These are phyloP conservation scores for Betula pendula DNA, from an alignment of 306 rosid species.

Conservation along the genomic window DNA sequence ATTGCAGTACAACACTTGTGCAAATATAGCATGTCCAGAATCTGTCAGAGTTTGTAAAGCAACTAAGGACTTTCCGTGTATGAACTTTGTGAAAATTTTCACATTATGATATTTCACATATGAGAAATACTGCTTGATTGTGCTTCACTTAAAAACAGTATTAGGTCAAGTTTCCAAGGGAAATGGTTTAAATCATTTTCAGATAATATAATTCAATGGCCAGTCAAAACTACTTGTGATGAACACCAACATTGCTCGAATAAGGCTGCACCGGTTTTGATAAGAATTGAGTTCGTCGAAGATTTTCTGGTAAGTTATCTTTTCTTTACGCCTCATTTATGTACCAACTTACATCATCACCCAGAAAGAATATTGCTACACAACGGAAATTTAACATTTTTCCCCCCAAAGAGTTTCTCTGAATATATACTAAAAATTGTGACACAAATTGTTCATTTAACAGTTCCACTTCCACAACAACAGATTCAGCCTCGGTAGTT, in stretches of 20 bases:
- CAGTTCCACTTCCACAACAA: slow-evolving; percentile 2
- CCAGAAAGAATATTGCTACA: neutral
- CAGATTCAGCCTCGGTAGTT: neutral
- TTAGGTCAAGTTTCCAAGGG: neutral
- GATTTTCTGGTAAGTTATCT: neutral
- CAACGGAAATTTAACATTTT: neutral
- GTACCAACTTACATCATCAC: neutral
- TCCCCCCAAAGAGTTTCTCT: neutral
- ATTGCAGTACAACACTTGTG: neutral
- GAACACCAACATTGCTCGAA: neutral
- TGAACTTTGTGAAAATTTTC: neutral
- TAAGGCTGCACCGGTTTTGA: neutral
- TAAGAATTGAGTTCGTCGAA: neutral
- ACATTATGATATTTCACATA: neutral
- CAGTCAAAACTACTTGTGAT: neutral
- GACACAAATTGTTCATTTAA: neutral
- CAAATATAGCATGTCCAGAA: neutral
- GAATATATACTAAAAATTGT: neutral
- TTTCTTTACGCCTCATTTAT: neutral
- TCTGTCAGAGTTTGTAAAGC: neutral
- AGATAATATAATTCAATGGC: neutral
- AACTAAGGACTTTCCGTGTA: neutral
- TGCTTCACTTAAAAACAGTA: neutral
- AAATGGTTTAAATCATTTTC: neutral
- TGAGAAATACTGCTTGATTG: neutral